Base-by-base conservation (phyloP, 495 filamentous ascomycete species). In the Aspergillus haitiensis region DNA sequence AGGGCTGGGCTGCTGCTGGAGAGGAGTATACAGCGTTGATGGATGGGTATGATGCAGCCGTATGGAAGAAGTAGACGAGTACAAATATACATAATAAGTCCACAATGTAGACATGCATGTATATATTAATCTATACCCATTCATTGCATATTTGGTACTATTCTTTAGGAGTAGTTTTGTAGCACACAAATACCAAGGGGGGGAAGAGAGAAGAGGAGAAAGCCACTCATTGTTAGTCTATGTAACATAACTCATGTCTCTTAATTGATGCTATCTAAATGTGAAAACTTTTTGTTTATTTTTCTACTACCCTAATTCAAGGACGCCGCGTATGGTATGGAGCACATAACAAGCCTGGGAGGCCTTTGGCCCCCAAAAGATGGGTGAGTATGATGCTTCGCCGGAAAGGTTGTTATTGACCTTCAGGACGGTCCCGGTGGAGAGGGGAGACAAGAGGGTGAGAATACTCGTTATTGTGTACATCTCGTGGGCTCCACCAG, bases 1-100 rank as follows among this genome's bases (percentile, higher is more conserved):
- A 80, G 46, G 87, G 85, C 1, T 91, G 87, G 88, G 86, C 71
- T 21, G 70, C 57, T 1, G 80, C 75, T 7, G 88, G 87, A 2
- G 66, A 62, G 2, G 81, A 86, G 58, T 85, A 80, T 69, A 74
- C 80, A 2, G 62, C 71, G 51, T 72, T 74, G 69, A 84, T 89
- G 76, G 79, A 83, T 53, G 87, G 72, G 42, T 88, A 84, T 72
- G 81, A 86, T 33, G 40, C 13, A 13, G 27, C 32, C 10, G 37
- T 37, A 5, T 60, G 58, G 58, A 37, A 61, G 52, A 61, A 56
- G 32, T 61, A 52, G 12, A 33, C 21, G 12, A 35, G 3, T 9
- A 6, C 16, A 27, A 50, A 7, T 33, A 50, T 31, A 10, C 9
- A 49, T 31, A 33, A 33, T 12, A 50, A 50, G 7, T 50, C 13